Percentiles rank a stretch among this genome's conserved stretches.
These are phyloP conservation scores for Citrus cavaleriei DNA, from an alignment of 345 rosid genomes.

Conservation along the genomic window DNA sequence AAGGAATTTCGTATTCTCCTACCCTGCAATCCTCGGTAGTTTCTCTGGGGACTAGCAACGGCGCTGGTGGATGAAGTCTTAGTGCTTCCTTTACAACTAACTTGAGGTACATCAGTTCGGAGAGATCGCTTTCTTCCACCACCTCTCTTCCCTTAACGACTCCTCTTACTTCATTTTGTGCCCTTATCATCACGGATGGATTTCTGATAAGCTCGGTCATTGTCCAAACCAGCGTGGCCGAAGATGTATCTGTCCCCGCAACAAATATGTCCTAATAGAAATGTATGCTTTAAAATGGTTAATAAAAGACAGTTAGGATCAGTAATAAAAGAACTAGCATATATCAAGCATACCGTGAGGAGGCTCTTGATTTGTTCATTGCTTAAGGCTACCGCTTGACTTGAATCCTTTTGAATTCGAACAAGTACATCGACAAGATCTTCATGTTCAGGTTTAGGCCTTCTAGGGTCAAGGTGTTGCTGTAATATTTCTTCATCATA, in stretches of 20 bases:
- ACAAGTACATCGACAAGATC: conserved; percentile 34
- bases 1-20: conserved; percentile 31
- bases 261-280: conserved; percentile 34
- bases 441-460: conserved; percentile 25
- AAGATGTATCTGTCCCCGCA: conserved; percentile 37
- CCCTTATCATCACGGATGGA: conserved; percentile 28
- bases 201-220: conserved; percentile 35
- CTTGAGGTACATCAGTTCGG: conserved; percentile 24
- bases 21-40: conserved; percentile 25
- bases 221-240: conserved; percentile 32
- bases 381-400: conserved; percentile 3
- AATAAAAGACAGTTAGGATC: too few relatives aligned
- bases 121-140: conserved; percentile 34
- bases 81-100: conserved; percentile 28
- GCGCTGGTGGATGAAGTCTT: conserved; percentile 39
- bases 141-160: conserved; percentile 12
- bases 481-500: conserved; percentile 23
- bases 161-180: conserved; percentile 30
- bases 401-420: conserved; percentile 18
- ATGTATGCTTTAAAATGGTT: too few relatives aligned
- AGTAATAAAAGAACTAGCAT: too few relatives aligned
- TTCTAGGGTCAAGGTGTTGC: conserved; percentile 27
- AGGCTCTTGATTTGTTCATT: conserved; percentile 25
- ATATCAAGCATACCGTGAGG: conserved; percentile 5
- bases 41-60: conserved; percentile 36